Evolutionary conservation across 192 early-diverging fungal genomes (phyloP), one percentile per base, ranked within the genome.

Genomic region (Powellomyces hirtus): DNA sequence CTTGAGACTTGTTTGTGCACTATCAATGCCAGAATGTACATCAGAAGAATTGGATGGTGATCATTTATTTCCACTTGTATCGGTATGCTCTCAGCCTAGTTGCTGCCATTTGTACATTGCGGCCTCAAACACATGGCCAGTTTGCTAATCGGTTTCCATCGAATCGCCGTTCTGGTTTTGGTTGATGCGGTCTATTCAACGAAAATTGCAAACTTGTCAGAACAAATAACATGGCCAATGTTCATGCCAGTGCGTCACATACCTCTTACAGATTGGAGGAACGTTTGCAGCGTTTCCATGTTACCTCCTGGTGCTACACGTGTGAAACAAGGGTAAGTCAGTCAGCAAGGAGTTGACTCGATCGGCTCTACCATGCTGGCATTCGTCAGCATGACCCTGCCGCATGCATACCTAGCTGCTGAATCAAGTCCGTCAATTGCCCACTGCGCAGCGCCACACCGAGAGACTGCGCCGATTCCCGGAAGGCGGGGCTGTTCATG

Each of bases 401-500:
- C 24, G 13, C 13, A 26, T 33, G 3, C 53, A 4, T 27, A 29
- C 53, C 72, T 51, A 74, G 38, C 38, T 62, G 40, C 35, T 37
- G 37, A 20, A 60, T 31, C 30, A 74, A 42, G 20, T 26, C 16
- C 18, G 13, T 44, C n/a, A 74, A 49, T 24, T 61, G 66, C 14
- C 72, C 72, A n/a, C 35, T 35, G 6, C 67, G 59, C 30, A 71
- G 38, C n/a, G 68, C 72, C 20, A 50, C 38, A 50, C 35, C 42
- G 6, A 74, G 53, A 1, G 68, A 72, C 29, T 72, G 66, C 29
- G 56, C 36, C 5, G 72, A 45, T 24, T 72, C 30, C 10, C 11
- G 31, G 38, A 68, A 68, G 4, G 38, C 56, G 11, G 66, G 22
- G n/a, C 34, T 45, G 31, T 59, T 7, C 38, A 68, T 59, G 42